Conservation (phyloP, 805 yeast genomes). For the Torulaspora microellipsoides region DNA sequence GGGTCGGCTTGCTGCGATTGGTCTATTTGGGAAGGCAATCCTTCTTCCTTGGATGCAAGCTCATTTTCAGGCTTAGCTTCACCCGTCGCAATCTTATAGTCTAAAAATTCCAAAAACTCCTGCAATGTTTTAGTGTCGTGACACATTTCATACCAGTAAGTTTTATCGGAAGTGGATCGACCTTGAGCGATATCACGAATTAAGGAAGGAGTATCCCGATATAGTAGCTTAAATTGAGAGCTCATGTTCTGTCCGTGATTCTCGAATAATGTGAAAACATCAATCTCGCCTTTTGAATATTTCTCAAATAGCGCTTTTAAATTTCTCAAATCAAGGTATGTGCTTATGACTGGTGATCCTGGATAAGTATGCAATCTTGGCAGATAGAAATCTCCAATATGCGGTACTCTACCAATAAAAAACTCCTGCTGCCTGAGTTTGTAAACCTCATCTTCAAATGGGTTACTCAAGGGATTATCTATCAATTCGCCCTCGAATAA, state of each 20-base stretch:
- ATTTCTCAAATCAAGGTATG: constrained; percentile 20
- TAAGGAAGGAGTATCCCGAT: constrained; percentile 26
- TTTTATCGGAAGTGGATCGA: constrained; percentile 5
- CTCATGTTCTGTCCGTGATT: constrained; percentile 23
- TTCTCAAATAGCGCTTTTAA: constrained; percentile 18
- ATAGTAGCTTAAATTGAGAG: constrained; percentile 25
- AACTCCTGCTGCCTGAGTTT: constrained; percentile 30
- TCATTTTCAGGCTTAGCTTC: constrained; percentile 4
- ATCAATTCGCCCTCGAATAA: constrained; percentile 24
- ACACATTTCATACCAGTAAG: constrained; percentile 33
- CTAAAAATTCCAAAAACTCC: constrained; percentile 22
- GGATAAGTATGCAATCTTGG: constrained; percentile 24
- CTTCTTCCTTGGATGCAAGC: neutral
- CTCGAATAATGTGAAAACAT: constrained; percentile 21
- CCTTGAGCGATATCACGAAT: constrained; percentile 19
- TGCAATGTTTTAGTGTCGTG: constrained; percentile 22
- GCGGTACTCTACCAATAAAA: constrained; percentile 30
- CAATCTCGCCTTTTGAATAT: constrained; percentile 24
- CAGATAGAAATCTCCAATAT: constrained; percentile 32
- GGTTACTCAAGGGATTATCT: constrained; percentile 29
- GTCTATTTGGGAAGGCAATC: neutral
- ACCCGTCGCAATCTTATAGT: constrained; percentile 17
- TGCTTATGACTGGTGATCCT: constrained; percentile 14
- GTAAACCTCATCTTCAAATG: constrained; percentile 26
- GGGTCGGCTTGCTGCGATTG: no score